Evolutionary conservation across 441 rosid genomes (phyloP), one percentile per base, ranked within the genome.

Genomic region (Populus hybrid): DNA sequence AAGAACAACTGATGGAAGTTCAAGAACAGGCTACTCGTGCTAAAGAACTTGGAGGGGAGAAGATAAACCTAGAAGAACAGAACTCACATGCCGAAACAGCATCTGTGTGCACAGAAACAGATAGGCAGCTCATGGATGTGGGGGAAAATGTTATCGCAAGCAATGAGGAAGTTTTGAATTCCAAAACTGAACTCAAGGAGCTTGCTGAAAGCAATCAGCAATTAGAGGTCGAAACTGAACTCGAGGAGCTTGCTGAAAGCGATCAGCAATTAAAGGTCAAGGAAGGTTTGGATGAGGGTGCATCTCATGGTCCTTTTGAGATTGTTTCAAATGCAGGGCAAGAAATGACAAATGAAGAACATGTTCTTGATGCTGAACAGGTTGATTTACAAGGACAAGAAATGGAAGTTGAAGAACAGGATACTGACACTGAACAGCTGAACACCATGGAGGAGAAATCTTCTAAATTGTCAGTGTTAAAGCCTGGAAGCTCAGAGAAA

Each of bases 281-380:
- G 74, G 74, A 67, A 34, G n/a, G 36, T 64, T 57, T 85, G n/a
- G 73, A 78, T 54, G 80, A 80, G 77, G 78, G 32, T 59, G 78
- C 32, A 23, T 36, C 66, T 24, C 54, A 30, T 76, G 82, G 77
- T 71, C 38, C 75, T 75, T 82, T 75, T 76, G 80, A 61, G 77
- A 78, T 57, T 26, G 85, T 81, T 40, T 73, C 78, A 73, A 81
- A 64, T 40, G 80, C 34, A 54, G 78, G 72, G 75, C 87, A 78
- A 78, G 86, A 79, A 76, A 73, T 80, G 78, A 73, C 71, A 73
- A 81, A 73, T 77, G 87, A 83, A 74, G 88, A 88, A 40, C 81
- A 67, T 72, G 84, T 30, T 35, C 76, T 64, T 80, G 81, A 64
- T 81, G 80, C 73, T 74, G 90, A 87, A 73, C 86, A 73, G 67